Percentiles rank a stretch among this genome's conserved stretches.
These are phyloP conservation scores for Apium graveolens DNA, from an alignment of 129 eudicot species.

Conservation along the genomic window DNA sequence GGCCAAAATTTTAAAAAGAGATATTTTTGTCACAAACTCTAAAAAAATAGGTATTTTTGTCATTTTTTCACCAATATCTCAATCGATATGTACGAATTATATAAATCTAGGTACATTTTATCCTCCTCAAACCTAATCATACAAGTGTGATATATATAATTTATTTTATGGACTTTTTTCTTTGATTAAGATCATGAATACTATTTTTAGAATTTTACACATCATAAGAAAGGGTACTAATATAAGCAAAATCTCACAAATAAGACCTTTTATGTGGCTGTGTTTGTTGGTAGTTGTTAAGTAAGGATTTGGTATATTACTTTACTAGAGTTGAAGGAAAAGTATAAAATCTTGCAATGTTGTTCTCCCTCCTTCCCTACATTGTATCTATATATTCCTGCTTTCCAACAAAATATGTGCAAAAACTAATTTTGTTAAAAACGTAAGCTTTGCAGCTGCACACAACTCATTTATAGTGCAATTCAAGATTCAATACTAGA, in stretches of 20 bases:
- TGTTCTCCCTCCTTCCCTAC: background rate
- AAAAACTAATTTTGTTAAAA: too few relatives aligned
- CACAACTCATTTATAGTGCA: background rate
- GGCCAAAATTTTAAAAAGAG: too few relatives aligned
- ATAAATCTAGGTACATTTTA: background rate
- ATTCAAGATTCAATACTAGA: background rate
- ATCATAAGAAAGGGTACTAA: background rate
- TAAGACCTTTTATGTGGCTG: background rate
- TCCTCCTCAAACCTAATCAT: background rate
- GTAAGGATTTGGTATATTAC: slow-evolving; percentile 28
- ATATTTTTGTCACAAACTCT: too few relatives aligned
- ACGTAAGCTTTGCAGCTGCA: background rate
- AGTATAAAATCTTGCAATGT: slow-evolving; percentile 11
- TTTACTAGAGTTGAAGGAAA: slow-evolving; percentile 23
- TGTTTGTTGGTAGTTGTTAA: background rate
- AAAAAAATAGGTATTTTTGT: too few relatives aligned
- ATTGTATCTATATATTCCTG: background rate
- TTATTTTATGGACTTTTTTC: background rate
- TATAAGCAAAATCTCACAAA: background rate
- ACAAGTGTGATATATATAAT: background rate
- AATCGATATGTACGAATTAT: too few relatives aligned
- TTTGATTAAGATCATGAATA: background rate
- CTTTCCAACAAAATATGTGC: background rate
- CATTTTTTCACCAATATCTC: too few relatives aligned
- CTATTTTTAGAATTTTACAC: background rate